Evolutionary conservation across 257 asterid species (phyloP).

Genomic region (Linderniella brevidens): DNA sequence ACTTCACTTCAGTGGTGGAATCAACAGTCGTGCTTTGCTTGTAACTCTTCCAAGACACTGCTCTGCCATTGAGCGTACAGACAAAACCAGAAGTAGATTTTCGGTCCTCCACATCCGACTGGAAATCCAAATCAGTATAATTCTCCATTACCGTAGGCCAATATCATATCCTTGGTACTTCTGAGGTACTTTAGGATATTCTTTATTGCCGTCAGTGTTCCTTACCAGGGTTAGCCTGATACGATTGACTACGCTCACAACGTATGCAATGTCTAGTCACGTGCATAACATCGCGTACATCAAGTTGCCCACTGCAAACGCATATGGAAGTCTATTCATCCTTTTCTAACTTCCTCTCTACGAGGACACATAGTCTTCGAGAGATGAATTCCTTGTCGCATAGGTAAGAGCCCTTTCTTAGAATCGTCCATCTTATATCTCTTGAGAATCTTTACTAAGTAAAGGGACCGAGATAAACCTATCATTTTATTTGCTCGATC

Average conservation of each 20-base stretch:
- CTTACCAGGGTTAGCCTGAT: too few species aligned
- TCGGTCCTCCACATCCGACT: not conserved
- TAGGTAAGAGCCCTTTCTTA: not conserved
- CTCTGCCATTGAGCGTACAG: not conserved
- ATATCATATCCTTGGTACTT: too few species aligned
- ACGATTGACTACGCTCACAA: too few species aligned
- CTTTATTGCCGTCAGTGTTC: not conserved
- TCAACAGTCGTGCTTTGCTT: not conserved
- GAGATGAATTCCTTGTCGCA: not conserved
- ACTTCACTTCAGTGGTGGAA: not conserved
- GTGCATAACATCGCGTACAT: too few species aligned
- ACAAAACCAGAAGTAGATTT: not conserved
- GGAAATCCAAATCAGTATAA: not conserved
- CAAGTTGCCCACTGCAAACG: too few species aligned
- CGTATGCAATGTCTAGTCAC: too few species aligned
- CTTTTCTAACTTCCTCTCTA: not conserved
- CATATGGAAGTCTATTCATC: too few species aligned
- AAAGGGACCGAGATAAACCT: too few species aligned
- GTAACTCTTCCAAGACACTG: not conserved
- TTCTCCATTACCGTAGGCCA: too few species aligned
- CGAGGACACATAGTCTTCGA: not conserved
- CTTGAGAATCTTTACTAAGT: not conserved
- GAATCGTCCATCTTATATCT: not conserved
- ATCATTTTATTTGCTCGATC: too few species aligned
- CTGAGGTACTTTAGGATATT: too few species aligned